phyloP scores from a whole-genome alignment of 179 eudicot genomes.

The Silene noctiflora region DNA sequence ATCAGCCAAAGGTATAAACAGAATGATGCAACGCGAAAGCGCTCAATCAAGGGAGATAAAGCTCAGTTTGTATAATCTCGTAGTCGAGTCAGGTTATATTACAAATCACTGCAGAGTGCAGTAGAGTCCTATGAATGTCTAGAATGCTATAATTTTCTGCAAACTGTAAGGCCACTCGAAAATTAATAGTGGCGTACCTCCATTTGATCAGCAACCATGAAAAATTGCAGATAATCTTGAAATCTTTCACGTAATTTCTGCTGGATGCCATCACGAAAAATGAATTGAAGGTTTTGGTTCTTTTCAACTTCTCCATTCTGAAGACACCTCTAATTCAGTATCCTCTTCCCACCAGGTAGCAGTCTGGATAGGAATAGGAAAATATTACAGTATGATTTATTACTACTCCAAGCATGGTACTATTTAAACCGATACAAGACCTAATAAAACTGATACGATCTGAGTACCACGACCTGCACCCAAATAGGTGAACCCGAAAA shows the following conservation, averaged over 20 bases:
- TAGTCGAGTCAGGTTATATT: neutral
- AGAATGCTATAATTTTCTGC: neutral
- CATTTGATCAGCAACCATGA: slow-evolving; percentile 9
- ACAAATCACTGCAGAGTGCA: slow-evolving; percentile 1
- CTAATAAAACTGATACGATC: neutral
- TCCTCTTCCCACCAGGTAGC: slow-evolving; percentile 96
- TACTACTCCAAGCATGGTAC: neutral
- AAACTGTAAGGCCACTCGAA: neutral
- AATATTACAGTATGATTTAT: neutral
- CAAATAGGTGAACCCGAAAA: neutral
- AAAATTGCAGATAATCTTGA: neutral
- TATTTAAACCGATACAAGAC: neutral
- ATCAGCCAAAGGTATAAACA: slow-evolving; percentile 2
- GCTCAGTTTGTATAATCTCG: neutral
- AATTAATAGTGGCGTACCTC: neutral
- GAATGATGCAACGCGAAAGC: neutral
- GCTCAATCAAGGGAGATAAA: slow-evolving; percentile 1
- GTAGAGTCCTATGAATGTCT: neutral
- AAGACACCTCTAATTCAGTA: slow-evolving; percentile 63
- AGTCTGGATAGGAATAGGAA: slow-evolving; percentile 35
- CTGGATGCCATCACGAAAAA: neutral
- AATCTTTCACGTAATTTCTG: neutral
- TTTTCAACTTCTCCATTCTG: slow-evolving; percentile 83
- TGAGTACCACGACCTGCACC: neutral
- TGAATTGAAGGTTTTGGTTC: neutral